Percentiles rank a stretch among this genome's conserved stretches.
These are phyloP conservation scores for Pyricularia pennisetigena DNA, from an alignment of 2,329 filamentous ascomycete species.

Conservation along the genomic window DNA sequence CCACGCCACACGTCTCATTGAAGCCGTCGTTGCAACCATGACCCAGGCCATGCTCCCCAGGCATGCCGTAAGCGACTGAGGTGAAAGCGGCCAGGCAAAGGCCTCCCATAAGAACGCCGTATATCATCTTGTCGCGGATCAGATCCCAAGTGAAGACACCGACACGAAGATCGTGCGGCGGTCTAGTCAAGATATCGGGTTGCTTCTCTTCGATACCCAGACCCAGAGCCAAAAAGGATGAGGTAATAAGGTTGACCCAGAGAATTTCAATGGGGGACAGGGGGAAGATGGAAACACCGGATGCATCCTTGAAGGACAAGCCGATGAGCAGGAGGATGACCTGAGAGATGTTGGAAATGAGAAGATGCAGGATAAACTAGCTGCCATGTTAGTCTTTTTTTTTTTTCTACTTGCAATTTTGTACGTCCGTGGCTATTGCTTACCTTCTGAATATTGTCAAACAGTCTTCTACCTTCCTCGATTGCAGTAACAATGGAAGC, in stretches of 20 bases:
- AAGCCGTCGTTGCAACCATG: slow-evolving; percentile 41
- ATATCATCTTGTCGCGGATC: slow-evolving; percentile 48
- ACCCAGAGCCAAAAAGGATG: slow-evolving; percentile 57
- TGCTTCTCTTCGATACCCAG: slow-evolving; percentile 54
- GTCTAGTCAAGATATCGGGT: slow-evolving; percentile 50
- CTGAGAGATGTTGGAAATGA: slow-evolving; percentile 53
- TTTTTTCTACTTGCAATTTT: not conserved
- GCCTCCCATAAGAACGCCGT: slow-evolving; percentile 25
- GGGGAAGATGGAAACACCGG: slow-evolving; percentile 52
- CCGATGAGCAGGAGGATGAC: slow-evolving; percentile 54
- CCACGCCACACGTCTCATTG: slow-evolving; percentile 36
- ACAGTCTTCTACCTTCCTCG: slow-evolving; percentile 23
- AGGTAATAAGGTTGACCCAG: slow-evolving; percentile 65
- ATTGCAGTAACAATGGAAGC: slow-evolving; percentile 22
- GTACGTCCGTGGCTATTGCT: slow-evolving; percentile 21
- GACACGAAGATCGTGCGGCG: slow-evolving; percentile 27
- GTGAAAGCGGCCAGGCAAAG: slow-evolving; percentile 6
- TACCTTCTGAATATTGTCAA: slow-evolving; percentile 57
- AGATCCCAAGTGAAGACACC: slow-evolving; percentile 51
- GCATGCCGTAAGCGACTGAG: slow-evolving; percentile 18
- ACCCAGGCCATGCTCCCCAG: slow-evolving; percentile 37
- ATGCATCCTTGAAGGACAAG: slow-evolving; percentile 52
- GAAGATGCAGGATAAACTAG: slow-evolving; percentile 46
- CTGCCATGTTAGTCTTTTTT: not conserved
- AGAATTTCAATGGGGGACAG: slow-evolving; percentile 58